Percentiles rank a stretch among this genome's conserved stretches.
Conservation (phyloP, 2,329 filamentous ascomycete genomes). For the Scedosporium dehoogii region DNA sequence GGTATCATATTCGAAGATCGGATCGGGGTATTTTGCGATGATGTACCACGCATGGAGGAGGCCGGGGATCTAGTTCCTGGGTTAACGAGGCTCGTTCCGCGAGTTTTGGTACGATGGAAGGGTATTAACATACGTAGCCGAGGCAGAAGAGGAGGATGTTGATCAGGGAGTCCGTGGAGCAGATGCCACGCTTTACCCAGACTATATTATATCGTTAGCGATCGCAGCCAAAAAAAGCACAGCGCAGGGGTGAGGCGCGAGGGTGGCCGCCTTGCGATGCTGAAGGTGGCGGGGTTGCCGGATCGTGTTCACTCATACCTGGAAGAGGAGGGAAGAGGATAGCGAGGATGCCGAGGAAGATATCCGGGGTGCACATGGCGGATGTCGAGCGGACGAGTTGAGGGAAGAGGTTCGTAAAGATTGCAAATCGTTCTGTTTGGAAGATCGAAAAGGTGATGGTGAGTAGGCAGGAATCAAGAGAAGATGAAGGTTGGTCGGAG, state of each 20-base stretch:
- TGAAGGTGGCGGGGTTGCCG: neutral
- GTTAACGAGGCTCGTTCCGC: neutral
- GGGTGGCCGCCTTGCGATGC: neutral
- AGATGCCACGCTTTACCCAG: conserved; percentile 94
- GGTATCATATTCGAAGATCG: conserved; percentile 59
- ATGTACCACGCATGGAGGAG: conserved; percentile 97
- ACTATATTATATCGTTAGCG: conserved; percentile 41
- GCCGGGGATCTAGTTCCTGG: conserved; percentile 55
- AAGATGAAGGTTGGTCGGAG: neutral
- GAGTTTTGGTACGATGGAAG: neutral
- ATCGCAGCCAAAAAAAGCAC: neutral
- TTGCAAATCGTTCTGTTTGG: neutral
- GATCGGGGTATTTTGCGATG: conserved; percentile 79
- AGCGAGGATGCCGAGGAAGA: conserved; percentile 55
- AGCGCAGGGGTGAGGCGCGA: conserved; percentile 1
- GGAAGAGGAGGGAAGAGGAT: conserved; percentile 56
- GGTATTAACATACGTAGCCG: conserved; percentile 43
- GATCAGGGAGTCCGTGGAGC: conserved; percentile 84
- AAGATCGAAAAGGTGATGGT: neutral
- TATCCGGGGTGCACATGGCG: conserved; percentile 32
- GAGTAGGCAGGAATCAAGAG: neutral
- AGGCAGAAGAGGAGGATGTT: conserved; percentile 84
- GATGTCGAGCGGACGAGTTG: neutral
- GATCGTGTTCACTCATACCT: conserved; percentile 34
- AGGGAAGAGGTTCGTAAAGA: neutral